These are phyloP conservation scores for Nakaseomyces bracarensis DNA, from an alignment of 1,139 yeast genomes.

Conservation along the genomic window DNA sequence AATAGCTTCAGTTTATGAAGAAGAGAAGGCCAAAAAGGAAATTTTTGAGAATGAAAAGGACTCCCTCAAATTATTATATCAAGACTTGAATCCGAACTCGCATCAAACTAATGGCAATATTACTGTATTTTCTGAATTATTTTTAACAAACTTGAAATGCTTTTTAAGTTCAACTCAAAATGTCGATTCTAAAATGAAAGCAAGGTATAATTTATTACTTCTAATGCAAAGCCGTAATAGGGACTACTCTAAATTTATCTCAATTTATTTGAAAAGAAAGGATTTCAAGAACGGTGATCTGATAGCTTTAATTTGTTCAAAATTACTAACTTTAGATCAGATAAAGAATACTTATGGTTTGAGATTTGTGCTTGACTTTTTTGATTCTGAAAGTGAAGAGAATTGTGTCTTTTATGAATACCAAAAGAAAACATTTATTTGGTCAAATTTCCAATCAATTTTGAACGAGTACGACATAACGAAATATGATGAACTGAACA, in stretches of 20 bases:
- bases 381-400: constrained; percentile 5
- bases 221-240: constrained; percentile 20
- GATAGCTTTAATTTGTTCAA: constrained; percentile 21
- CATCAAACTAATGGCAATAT: constrained; percentile 12
- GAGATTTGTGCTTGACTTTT: constrained; percentile 8
- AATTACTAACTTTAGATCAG: constrained; percentile 26
- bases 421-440: constrained; percentile 22
- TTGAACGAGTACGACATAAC: constrained; percentile 14
- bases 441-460: constrained; percentile 18
- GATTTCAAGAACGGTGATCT: constrained; percentile 21
- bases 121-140: constrained; percentile 25
- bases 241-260: constrained; percentile 29
- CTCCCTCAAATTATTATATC: constrained; percentile 14
- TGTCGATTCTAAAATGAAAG: constrained; percentile 10
- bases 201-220: constrained; percentile 20
- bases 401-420: constrained; percentile 19
- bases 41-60: constrained; percentile 18
- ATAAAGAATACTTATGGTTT: constrained; percentile 23
- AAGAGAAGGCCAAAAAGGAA: constrained; percentile 24
- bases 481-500: constrained; percentile 10
- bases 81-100: constrained; percentile 7
- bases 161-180: constrained; percentile 14
- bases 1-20: constrained; percentile 25
- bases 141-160: constrained; percentile 25
- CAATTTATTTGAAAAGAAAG: constrained; percentile 28